Base-by-base conservation (phyloP, 2,329 filamentous ascomycete genomes). In the Tolypocladium capitatum region DNA sequence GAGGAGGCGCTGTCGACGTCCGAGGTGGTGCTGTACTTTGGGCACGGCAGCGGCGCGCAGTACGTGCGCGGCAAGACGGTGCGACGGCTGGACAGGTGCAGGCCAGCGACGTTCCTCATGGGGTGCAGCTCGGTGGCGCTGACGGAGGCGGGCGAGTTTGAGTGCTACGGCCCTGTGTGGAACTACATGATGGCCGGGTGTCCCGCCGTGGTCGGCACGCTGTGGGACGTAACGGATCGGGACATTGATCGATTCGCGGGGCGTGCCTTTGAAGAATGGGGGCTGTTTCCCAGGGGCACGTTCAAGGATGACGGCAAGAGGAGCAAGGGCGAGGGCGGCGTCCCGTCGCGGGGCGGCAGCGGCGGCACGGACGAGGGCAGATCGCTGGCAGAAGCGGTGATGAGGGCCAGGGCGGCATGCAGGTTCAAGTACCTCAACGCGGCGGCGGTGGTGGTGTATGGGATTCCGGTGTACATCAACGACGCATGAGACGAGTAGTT, bases 221-320 rank as follows among this genome's bases (percentile, higher is more conserved):
- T 98, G 34, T 98, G 92, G 92, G 92, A 98, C 64, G 92, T 98
- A 45, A 98, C 92, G 10, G 92, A 98, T 63, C 86, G 86, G 58
- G 92, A 98, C 63, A 95, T 96, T 63, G 94, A 98, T 68, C 84
- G 90, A 18, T 94, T 95, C 63, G 86, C 90, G 0, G 80, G 83
- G 32, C 74, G 76, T 27, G 72, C 85, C 3, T 85, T 95, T 62
- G 85, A 92, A 61, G 76, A 84, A 57, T 98, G 92, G 92, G 92
- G 92, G 0, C 64, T 98, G 7, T 70, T 85, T 46, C 60, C 65
- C 1, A 56, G 56, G 63, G 74, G 74, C 49, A 63, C 70, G 8
- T 74, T 71, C 52, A 60, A 63, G 45, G 63, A 65, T 36, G 53
- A 59, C 51, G 54, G 52, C 20, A 59, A 52, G 51, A 58, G 57